phyloP scores from a whole-genome alignment of 495 filamentous ascomycete species.

The Penicillium salamii region DNA sequence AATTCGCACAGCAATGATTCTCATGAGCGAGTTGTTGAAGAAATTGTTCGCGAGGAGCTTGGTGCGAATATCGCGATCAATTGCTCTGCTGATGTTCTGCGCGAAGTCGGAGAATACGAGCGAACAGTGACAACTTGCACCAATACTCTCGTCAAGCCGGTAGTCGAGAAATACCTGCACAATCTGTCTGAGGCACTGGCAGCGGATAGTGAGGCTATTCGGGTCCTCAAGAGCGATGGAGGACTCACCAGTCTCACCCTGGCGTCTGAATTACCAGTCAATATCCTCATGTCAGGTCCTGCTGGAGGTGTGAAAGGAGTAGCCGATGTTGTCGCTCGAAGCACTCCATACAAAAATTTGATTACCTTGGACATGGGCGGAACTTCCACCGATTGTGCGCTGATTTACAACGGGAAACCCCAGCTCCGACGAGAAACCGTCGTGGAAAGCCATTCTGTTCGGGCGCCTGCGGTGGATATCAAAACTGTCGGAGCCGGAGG shows the following conservation, averaged over 20 bases:
- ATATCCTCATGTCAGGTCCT: slow-evolving; percentile 49
- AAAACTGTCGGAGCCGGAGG: slow-evolving; percentile 50
- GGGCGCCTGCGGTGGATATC: slow-evolving; percentile 47
- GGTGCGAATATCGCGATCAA: slow-evolving; percentile 37
- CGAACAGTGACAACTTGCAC: slow-evolving; percentile 50
- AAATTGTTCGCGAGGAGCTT: slow-evolving; percentile 34
- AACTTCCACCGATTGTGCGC: slow-evolving; percentile 47
- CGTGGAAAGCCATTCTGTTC: slow-evolving; percentile 44
- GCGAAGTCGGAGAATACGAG: slow-evolving; percentile 52
- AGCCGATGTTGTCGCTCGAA: slow-evolving; percentile 43
- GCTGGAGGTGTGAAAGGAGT: slow-evolving; percentile 48
- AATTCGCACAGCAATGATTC: slow-evolving; percentile 45
- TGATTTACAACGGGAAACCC: slow-evolving; percentile 46
- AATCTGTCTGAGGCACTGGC: slow-evolving; percentile 36
- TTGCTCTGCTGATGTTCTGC: slow-evolving; percentile 44
- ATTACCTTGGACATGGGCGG: slow-evolving; percentile 54
- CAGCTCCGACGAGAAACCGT: slow-evolving; percentile 46
- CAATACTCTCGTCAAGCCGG: slow-evolving; percentile 49
- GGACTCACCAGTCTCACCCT: slow-evolving; percentile 43
- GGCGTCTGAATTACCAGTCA: slow-evolving; percentile 44
- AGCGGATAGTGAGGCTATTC: slow-evolving; percentile 38
- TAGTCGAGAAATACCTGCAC: slow-evolving; percentile 43
- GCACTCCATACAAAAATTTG: slow-evolving; percentile 46
- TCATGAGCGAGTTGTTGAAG: slow-evolving; percentile 39
- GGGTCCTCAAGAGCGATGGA: slow-evolving; percentile 50